Percentiles rank a stretch among this genome's conserved stretches.
phyloP scores from a whole-genome alignment of 1,139 yeast species.

The Groenewaldozyma sp. region DNA sequence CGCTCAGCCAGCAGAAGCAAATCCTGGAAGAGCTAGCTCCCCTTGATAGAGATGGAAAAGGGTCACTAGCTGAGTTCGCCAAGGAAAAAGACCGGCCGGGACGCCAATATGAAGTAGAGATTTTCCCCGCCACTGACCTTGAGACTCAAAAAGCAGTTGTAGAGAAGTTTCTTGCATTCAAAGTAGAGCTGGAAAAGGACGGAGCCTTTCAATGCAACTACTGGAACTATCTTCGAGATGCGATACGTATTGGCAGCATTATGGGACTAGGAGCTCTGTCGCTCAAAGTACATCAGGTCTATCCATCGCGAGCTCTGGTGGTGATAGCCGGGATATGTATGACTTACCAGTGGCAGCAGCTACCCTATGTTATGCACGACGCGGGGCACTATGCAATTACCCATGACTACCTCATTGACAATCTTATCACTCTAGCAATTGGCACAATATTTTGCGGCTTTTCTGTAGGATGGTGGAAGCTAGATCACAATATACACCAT shows the following conservation, averaged over 20 bases:
- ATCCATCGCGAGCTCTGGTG: slow-evolving; percentile 19
- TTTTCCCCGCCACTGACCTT: slow-evolving; percentile 56
- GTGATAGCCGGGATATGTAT: slow-evolving; percentile 54
- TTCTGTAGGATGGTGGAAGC: slow-evolving; percentile 91
- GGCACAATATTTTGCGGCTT: slow-evolving; percentile 84
- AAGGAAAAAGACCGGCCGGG: slow-evolving; percentile 49
- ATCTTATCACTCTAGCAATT: slow-evolving; percentile 57
- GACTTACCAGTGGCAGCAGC: slow-evolving; percentile 85
- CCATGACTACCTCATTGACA: slow-evolving; percentile 73
- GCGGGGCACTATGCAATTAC: slow-evolving; percentile 82
- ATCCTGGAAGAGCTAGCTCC: slow-evolving; percentile 16
- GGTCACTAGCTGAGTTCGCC: slow-evolving; percentile 38
- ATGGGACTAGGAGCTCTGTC: slow-evolving; percentile 43
- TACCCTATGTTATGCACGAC: slow-evolving; percentile 81
- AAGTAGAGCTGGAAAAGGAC: slow-evolving; percentile 42
- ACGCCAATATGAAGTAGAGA: slow-evolving; percentile 44
- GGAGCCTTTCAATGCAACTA: slow-evolving; percentile 69
- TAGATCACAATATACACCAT: slow-evolving; percentile 88
- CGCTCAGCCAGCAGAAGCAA: slow-evolving; percentile 19
- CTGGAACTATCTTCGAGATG: slow-evolving; percentile 60
- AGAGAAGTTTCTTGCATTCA: slow-evolving; percentile 51
- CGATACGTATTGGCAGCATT: slow-evolving; percentile 50
- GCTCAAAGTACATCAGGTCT: slow-evolving; percentile 13
- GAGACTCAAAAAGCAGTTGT: slow-evolving; percentile 53
- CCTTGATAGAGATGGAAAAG: no score